Evolutionary conservation across 1,284 basidiomycete genomes (phyloP).

Genomic region (Melampsora americana): DNA sequence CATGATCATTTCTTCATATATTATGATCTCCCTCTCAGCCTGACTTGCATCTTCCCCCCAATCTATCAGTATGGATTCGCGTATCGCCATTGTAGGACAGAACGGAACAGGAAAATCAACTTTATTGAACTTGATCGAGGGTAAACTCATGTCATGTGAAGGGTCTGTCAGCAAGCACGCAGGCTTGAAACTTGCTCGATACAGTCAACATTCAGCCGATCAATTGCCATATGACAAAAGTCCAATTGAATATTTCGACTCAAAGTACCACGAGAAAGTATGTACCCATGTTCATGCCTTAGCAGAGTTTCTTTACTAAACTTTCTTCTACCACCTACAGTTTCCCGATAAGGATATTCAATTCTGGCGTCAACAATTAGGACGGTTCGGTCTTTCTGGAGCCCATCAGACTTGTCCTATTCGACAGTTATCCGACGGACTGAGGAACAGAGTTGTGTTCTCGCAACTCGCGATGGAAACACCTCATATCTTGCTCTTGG

Average conservation of each 20-base stretch:
- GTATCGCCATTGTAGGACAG: slow-evolving; percentile 93
- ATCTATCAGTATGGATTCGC: slow-evolving; percentile 78
- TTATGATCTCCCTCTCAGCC: not conserved
- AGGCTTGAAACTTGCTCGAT: slow-evolving; percentile 88
- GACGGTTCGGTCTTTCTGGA: slow-evolving; percentile 91
- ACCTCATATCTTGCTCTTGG: slow-evolving; percentile 55
- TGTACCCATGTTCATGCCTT: not conserved
- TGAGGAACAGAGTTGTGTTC: slow-evolving; percentile 74
- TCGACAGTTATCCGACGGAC: slow-evolving; percentile 87
- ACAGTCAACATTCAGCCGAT: slow-evolving; percentile 97
- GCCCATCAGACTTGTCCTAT: slow-evolving; percentile 90
- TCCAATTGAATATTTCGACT: slow-evolving; percentile 92
- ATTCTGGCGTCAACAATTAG: slow-evolving; percentile 91
- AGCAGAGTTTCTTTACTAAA: not conserved
- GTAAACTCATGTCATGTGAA: slow-evolving; percentile 72
- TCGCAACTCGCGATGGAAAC: slow-evolving; percentile 57
- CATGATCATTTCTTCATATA: not conserved
- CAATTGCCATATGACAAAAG: slow-evolving; percentile 91
- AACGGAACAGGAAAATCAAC: slow-evolving; percentile 99
- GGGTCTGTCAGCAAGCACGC: slow-evolving; percentile 86
- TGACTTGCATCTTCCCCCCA: not conserved
- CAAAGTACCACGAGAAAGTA: slow-evolving; percentile 67
- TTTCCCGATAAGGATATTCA: slow-evolving; percentile 91
- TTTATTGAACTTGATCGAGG: slow-evolving; percentile 88
- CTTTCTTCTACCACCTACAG: slow-evolving; percentile 41